A percentile compares a stretch with the other conserved stretches of the same genome.
Evolutionary conservation across 2,329 filamentous ascomycete genomes (phyloP).

Genomic region (Paraphaeosphaeria sporulosa): DNA sequence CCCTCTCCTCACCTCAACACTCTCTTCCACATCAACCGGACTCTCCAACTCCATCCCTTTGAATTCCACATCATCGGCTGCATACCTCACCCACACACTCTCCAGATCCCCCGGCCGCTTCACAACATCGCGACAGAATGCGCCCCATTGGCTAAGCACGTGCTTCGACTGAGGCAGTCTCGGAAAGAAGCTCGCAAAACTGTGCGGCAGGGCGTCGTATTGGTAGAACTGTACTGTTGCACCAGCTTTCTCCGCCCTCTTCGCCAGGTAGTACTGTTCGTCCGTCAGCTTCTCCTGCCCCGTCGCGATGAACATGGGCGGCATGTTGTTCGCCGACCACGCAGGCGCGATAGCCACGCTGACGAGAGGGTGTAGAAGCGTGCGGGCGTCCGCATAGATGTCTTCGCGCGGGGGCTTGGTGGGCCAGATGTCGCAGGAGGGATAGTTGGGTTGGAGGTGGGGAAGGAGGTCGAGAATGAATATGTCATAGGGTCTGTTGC

Average conservation of each 20-base stretch:
- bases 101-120: background rate
- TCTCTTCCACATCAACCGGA: constrained; percentile 6
- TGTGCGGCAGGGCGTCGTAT: constrained; percentile 79
- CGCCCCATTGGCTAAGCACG: background rate
- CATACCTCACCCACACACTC: constrained; percentile 1
- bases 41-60: background rate
- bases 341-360: constrained; percentile 62
- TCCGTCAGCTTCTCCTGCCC: constrained; percentile 75
- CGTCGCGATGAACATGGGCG: constrained; percentile 70
- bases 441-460: constrained; percentile 40
- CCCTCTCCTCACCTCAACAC: background rate
- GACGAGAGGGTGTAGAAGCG: constrained; percentile 68
- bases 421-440: constrained; percentile 58
- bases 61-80: constrained; percentile 4
- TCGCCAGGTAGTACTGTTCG: constrained; percentile 67
- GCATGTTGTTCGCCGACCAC: constrained; percentile 70
- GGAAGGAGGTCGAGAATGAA: background rate
- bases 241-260: constrained; percentile 61
- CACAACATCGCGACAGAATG: constrained; percentile 4
- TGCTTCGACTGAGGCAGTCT: constrained; percentile 9
- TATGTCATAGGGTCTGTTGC: constrained; percentile 10
- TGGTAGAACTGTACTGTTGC: constrained; percentile 70
- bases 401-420: constrained; percentile 50
- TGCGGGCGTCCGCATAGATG: constrained; percentile 49
- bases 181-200: constrained; percentile 54